Conservation (phyloP, 140 eudicot species). For the Ambrosia hybrid region DNA sequence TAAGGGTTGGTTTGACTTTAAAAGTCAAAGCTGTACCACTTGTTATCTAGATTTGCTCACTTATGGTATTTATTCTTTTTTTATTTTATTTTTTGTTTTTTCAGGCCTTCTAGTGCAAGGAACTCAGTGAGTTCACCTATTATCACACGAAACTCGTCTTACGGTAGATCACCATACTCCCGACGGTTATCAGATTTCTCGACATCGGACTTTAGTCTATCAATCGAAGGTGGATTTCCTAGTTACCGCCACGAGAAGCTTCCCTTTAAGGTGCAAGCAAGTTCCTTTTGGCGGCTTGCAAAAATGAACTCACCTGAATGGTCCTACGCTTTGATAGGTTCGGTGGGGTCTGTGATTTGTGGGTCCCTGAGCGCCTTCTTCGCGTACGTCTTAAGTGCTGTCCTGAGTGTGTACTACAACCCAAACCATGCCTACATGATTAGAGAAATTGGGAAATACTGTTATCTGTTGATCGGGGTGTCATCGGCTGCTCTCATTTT, state of each 20-base stretch:
- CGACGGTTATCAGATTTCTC: constrained; percentile 89
- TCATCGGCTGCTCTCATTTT: constrained; percentile 83
- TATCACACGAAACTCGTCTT: constrained; percentile 87
- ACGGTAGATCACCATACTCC: constrained; percentile 92
- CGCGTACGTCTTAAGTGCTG: constrained; percentile 82
- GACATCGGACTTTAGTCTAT: constrained; percentile 76
- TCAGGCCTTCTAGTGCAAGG: constrained; percentile 97
- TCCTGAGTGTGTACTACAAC: constrained; percentile 87
- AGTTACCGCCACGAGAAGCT: constrained; percentile 78
- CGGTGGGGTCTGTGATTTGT: constrained; percentile 77
- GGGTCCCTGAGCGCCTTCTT: constrained; percentile 91
- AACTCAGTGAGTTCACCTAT: constrained; percentile 96
- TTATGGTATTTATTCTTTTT: not conserved
- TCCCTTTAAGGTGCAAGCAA: constrained; percentile 72
- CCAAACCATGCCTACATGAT: constrained; percentile 75
- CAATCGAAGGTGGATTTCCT: constrained; percentile 66
- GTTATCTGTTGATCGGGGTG: constrained; percentile 78
- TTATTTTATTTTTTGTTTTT: constrained; percentile 21
- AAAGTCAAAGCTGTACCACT: constrained; percentile 15
- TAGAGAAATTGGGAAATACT: constrained; percentile 62
- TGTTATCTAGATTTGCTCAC: constrained; percentile 2
- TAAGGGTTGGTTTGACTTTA: constrained; percentile 3
- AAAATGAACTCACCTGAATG: constrained; percentile 98
- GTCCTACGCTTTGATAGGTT: constrained; percentile 78
- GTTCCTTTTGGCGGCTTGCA: constrained; percentile 81